Base-by-base conservation (phyloP, 345 rosid genomes). In the Lumnitzera littorea region DNA sequence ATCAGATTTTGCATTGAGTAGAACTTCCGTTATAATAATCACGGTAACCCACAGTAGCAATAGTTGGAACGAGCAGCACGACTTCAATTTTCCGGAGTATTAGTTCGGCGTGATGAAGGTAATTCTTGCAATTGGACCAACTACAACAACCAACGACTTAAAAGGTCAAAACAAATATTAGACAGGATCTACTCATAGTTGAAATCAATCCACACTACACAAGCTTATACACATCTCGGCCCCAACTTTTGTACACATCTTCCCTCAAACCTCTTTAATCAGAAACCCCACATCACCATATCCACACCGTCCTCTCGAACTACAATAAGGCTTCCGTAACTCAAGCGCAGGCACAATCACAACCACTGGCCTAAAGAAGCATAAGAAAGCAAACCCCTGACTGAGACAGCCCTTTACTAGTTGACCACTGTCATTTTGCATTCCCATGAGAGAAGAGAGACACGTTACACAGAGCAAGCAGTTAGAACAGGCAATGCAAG, bases 261-360 rank as follows among this genome's bases (percentile, higher is more conserved):
- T 48, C 58, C 46, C 61, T 51, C 31, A 48, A 50, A 25, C 20
- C 52, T 29, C 31, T 5, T 20, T 27, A 27, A 67, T 46, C 60
- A 50, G 49, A 29, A 43, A 43, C 43, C 43, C 43, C 10, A 69
- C 41, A 17, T 41, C 48, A 58, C 61, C 61, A 20, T 58, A 36
- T 64, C 76, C 58, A 69, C 69, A 66, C 59, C 69, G 67, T 66
- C 58, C 63, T 52, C 60, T 23, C 70, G 66, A 62, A 62, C 50
- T 66, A 36, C 50, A 51, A 53, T 20, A 25, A 53, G 48, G 58
- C 46, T 55, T 59, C 31, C 56, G 17, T 50, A 61, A 63, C 24
- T 59, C 46, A 48, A 20, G 10, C 63, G 13, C 20, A 20, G 20
- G 17, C 53, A 60, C 72, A 46, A 61, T 46, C 65, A n/a, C 25